These are phyloP conservation scores for Trichoderma lentiforme DNA, from an alignment of 2,329 filamentous ascomycete species.

Conservation along the genomic window DNA sequence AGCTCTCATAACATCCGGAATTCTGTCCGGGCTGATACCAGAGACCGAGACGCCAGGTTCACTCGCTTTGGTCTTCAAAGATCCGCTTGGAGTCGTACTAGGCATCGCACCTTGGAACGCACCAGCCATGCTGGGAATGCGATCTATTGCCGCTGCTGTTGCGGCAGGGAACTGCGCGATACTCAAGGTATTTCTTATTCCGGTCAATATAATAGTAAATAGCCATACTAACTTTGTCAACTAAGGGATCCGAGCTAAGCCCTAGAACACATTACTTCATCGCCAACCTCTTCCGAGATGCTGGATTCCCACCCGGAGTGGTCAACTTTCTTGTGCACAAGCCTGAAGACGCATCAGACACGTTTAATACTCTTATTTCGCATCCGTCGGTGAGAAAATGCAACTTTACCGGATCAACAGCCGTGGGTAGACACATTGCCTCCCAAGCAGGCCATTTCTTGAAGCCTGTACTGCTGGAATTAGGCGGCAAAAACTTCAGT, in stretches of 20 bases:
- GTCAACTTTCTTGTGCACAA: conserved; percentile 35
- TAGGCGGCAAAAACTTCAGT: conserved; percentile 40
- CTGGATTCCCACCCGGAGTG: conserved; percentile 38
- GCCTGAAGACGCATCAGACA: conserved; percentile 30
- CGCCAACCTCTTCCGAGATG: conserved; percentile 34
- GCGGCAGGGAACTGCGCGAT: conserved; percentile 27
- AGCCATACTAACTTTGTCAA: not conserved
- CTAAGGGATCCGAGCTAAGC: conserved; percentile 30
- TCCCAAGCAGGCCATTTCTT: conserved; percentile 30
- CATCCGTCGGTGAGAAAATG: conserved; percentile 34
- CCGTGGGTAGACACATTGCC: conserved; percentile 37
- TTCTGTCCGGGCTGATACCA: not conserved
- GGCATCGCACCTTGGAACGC: conserved; percentile 32
- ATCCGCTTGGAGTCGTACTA: conserved; percentile 27
- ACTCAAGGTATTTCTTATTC: conserved; percentile 20
- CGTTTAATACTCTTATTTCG: conserved; percentile 34
- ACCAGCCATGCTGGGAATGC: conserved; percentile 24
- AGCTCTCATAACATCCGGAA: not conserved
- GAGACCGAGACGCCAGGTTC: not conserved
- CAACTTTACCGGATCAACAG: conserved; percentile 40
- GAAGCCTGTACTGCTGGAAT: conserved; percentile 37
- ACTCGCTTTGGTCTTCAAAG: conserved; percentile 18
- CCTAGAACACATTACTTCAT: conserved; percentile 31
- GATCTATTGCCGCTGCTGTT: conserved; percentile 24
- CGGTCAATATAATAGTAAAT: no score